Conservation (phyloP, 2,329 filamentous ascomycete species). For the Fusarium sp. region DNA sequence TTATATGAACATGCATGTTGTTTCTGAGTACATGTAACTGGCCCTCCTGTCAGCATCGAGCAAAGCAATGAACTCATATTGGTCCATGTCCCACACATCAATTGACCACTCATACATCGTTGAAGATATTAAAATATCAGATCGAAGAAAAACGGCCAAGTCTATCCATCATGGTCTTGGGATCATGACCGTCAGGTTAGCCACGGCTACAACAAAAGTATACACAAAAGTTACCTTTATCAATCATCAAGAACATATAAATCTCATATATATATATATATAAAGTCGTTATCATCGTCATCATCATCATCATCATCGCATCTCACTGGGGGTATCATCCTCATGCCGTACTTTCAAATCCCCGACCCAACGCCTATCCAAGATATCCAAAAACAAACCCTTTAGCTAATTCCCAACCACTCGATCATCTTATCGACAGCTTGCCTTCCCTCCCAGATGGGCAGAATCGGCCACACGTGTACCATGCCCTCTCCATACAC, state of each 20-base stretch:
- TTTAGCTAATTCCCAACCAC: constrained; percentile 42
- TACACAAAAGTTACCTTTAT: neutral
- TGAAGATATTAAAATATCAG: neutral
- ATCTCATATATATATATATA: constrained; percentile 8
- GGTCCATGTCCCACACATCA: neutral
- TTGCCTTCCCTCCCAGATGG: constrained; percentile 46
- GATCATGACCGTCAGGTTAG: neutral
- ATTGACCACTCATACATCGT: neutral
- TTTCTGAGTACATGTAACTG: neutral
- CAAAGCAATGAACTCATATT: neutral
- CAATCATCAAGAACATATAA: constrained; percentile 2
- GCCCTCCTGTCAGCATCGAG: neutral
- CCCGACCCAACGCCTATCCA: constrained; percentile 25
- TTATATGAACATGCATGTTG: neutral
- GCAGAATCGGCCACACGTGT: constrained; percentile 51
- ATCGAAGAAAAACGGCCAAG: neutral
- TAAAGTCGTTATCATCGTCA: constrained; percentile 8
- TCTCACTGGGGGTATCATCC: constrained; percentile 27
- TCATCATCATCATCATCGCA: constrained; percentile 18
- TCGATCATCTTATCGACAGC: constrained; percentile 47
- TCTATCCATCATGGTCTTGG: neutral
- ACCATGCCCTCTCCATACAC: constrained; percentile 50
- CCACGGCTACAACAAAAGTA: neutral
- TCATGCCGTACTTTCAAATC: constrained; percentile 12
- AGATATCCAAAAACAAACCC: neutral